Evolutionary conservation across 768 basidiomycete species (phyloP), one percentile per base, ranked within the genome.

Genomic region (Mycena vitilis): DNA sequence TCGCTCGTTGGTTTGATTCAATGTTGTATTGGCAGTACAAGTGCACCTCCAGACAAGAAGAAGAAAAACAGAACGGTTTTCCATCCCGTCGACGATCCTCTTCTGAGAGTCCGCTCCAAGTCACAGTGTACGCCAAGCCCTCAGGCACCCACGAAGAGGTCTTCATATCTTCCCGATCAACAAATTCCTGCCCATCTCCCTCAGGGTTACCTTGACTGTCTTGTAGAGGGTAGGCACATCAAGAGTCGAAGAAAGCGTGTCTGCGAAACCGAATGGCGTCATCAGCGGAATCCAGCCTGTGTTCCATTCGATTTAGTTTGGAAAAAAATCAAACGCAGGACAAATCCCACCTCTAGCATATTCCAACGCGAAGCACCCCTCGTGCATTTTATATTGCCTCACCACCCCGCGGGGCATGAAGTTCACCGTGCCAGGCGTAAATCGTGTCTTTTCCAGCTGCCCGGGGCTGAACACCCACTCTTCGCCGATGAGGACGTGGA

Each of bases 361-460:
- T 78, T 99, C 98, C 68, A 99, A 80, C 8, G 98, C 98, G 77
- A 94, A 99, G 77, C 95, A 96, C 11, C 95, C 96, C 67, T 96
- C 88, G 75, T 95, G 95, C 93, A 98, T 96, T 78, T 96, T 97
- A 81, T 99, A 99, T 80, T 99, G 98, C 84, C 97, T 98, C 65
- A 89, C 91, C 6, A 87, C 85, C 2, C 95, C 95, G 45, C 97
- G 83, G 9, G 85, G 90, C 63, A 99, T 83, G 76, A 91, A 85
- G 78, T 99, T 94, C 7, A 97, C 92, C 59, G 87, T 89, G 4
- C 98, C 98, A 0, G 95, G 82, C 4, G 83, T 80, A 77, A 99
- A 99, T 20, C 87, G 82, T 86, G 98, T 95, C 87, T 89, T 93
- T 73, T 91, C 89, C n/a, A 98, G 82, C 4, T 85, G 85, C 37